Conservation (phyloP, 2,329 filamentous ascomycete genomes). For the Aspergillus melleus region DNA sequence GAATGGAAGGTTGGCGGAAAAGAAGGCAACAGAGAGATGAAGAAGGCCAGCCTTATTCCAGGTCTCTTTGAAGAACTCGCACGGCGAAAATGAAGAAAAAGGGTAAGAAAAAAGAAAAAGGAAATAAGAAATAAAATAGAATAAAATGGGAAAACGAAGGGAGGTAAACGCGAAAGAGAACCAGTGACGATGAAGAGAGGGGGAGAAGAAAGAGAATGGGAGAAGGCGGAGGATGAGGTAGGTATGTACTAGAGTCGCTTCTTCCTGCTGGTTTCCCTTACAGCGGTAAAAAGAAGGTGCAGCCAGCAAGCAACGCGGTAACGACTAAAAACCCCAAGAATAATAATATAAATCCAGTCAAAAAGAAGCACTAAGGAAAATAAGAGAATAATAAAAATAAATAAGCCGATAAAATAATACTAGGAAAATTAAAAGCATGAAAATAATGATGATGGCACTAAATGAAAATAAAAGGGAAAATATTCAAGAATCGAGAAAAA, state of each 20-base stretch:
- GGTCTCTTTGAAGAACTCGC: conserved; percentile 33
- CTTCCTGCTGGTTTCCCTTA: conserved; percentile 13
- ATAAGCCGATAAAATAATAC: conserved; percentile 3
- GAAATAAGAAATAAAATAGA: conserved; percentile 14
- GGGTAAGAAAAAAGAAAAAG: conserved; percentile 21
- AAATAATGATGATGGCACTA: conserved; percentile 9
- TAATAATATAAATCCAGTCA: conserved; percentile 11
- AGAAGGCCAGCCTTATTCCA: conserved; percentile 39
- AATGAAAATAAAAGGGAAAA: conserved; percentile 14
- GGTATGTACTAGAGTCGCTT: conserved; percentile 17
- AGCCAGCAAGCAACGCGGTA: neutral
- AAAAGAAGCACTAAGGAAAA: conserved; percentile 17
- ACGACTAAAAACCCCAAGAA: neutral
- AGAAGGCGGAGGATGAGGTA: conserved; percentile 24
- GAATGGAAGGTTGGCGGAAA: conserved; percentile 16
- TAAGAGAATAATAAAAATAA: conserved; percentile 14
- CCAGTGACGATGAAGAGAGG: conserved; percentile 14
- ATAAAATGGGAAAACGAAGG: conserved; percentile 22
- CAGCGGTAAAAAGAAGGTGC: conserved; percentile 12
- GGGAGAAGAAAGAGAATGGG: conserved; percentile 25
- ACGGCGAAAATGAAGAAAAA: conserved; percentile 35
- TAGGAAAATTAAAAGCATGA: conserved; percentile 10
- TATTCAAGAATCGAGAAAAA: conserved; percentile 9
- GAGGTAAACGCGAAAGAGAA: conserved; percentile 18
- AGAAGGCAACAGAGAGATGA: conserved; percentile 32